A percentile compares a stretch with the other conserved stretches of the same genome.
phyloP scores from a whole-genome alignment of 306 rosid species.

The Citrullus mucosospermus region DNA sequence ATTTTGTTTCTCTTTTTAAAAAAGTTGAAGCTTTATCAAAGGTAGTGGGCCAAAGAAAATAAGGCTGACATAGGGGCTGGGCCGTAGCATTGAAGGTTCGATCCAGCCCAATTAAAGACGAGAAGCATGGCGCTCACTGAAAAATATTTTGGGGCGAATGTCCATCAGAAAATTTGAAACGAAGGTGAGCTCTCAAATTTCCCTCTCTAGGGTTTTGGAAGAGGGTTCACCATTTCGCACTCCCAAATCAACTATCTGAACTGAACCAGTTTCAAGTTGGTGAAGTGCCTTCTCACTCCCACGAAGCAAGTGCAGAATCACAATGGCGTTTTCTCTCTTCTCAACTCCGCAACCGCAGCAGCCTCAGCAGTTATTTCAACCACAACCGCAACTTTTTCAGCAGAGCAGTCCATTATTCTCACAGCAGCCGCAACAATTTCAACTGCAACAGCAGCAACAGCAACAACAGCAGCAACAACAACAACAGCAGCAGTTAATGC shows the following conservation, averaged over 20 bases:
- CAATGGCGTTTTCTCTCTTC: slow-evolving; percentile 72
- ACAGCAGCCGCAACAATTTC: slow-evolving; percentile 19
- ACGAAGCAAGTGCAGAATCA: neutral
- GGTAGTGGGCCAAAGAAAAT: neutral
- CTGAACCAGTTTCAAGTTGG: neutral
- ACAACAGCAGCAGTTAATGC: slow-evolving; percentile 19
- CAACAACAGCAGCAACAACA: slow-evolving; percentile 8
- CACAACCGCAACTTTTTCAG: slow-evolving; percentile 29
- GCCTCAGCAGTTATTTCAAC: slow-evolving; percentile 40
- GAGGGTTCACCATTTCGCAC: slow-evolving; percentile 14
- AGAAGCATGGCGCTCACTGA: neutral
- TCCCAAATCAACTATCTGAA: neutral
- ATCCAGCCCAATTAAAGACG: neutral
- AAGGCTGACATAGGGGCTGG: neutral
- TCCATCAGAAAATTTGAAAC: neutral
- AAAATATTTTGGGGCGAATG: neutral
- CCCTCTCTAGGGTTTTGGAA: slow-evolving; percentile 65
- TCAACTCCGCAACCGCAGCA: slow-evolving; percentile 50
- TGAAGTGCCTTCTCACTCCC: neutral
- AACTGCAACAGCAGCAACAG: slow-evolving; percentile 17
- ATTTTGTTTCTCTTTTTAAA: neutral
- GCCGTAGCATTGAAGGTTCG: neutral
- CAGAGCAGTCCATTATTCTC: slow-evolving; percentile 26
- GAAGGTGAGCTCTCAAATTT: neutral
- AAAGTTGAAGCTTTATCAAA: neutral